These are phyloP conservation scores for Hygrocybe coccinea DNA, from an alignment of 768 basidiomycete genomes.

Conservation along the genomic window DNA sequence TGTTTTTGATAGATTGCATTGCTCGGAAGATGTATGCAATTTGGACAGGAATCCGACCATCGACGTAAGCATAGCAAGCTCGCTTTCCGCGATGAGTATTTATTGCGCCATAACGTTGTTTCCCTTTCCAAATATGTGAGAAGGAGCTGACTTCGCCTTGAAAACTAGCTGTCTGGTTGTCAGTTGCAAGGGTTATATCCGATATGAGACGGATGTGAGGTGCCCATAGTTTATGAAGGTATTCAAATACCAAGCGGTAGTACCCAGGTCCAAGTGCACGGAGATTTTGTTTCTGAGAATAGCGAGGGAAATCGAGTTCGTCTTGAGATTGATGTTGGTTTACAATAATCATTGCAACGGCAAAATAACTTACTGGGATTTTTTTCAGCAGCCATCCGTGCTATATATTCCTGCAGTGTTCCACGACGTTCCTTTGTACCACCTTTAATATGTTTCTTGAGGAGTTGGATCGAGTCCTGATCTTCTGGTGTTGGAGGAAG, in stretches of 20 bases:
- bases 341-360: neutral
- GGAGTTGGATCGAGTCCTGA: slow-evolving; percentile 7
- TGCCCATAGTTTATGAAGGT: neutral
- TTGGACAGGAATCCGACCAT: slow-evolving; percentile 11
- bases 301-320: neutral
- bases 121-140: slow-evolving; percentile 9
- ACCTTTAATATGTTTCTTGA: slow-evolving; percentile 11
- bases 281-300: neutral
- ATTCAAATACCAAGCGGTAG: neutral
- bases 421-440: slow-evolving; percentile 11
- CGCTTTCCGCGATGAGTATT: slow-evolving; percentile 7
- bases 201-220: neutral
- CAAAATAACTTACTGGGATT: slow-evolving; percentile 1
- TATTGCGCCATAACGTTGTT: slow-evolving; percentile 11
- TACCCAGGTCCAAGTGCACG: neutral
- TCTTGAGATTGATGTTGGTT: neutral
- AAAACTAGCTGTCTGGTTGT: neutral
- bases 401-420: slow-evolving; percentile 13
- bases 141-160: slow-evolving; percentile 7
- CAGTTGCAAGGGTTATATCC: neutral
- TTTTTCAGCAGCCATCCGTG: slow-evolving; percentile 1
- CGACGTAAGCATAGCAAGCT: slow-evolving; percentile 12
- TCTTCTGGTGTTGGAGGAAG: slow-evolving; percentile 5
- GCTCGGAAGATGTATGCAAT: slow-evolving; percentile 12
- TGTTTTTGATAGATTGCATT: neutral